Base-by-base conservation (phyloP, 108 stramenopile genomes). In the Seminavis robusta region DNA sequence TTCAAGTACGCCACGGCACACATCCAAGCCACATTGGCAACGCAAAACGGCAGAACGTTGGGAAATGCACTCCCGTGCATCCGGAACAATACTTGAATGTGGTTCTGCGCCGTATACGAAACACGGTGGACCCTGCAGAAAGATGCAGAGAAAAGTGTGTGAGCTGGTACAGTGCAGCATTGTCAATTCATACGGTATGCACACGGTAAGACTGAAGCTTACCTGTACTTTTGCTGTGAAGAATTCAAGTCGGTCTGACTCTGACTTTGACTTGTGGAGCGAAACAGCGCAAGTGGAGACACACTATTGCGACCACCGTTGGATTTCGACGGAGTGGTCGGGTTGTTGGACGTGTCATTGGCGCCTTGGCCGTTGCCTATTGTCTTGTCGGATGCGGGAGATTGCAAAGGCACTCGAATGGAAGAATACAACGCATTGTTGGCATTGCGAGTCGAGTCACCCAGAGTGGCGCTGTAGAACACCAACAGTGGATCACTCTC, bases 51-150 rank as follows among this genome's bases (percentile, higher is more conserved):
- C 1, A 67, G 32, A n/a, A 70, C 69, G 8, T 48, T 9, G 8
- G 48, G 55, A 33, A 40, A 63, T 10, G 47, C 63, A 17, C 39
- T 43, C 4, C 70, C 70, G 56, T 71, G 46, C 63, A 71, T 52
- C 52, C 60, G 70, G 24, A 57, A 48, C 23, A 71, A 38, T 9
- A 71, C 50, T 21, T 42, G 37, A 19, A 59, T 21, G 45, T 73
- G 71, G 36, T 40, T 40, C 39, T 40, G 39, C 16, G 39, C 39
- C 5, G 39, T 40, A 5, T 40, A 40, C 5, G 39, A 40, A 16
- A 40, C 39, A 5, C 39, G 39, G 39, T 40, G 39, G 20, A 40
- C 5, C 39, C 20, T 40, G 39, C 20, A 40, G 2, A 16, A 19
- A 5, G 16, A 16, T 40, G n/a, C n/a, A n/a, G n/a, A n/a, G n/a